Evolutionary conservation across 148 eudicot genomes (phyloP), one percentile per base, ranked within the genome.

Genomic region (Vaccinium darrowii): DNA sequence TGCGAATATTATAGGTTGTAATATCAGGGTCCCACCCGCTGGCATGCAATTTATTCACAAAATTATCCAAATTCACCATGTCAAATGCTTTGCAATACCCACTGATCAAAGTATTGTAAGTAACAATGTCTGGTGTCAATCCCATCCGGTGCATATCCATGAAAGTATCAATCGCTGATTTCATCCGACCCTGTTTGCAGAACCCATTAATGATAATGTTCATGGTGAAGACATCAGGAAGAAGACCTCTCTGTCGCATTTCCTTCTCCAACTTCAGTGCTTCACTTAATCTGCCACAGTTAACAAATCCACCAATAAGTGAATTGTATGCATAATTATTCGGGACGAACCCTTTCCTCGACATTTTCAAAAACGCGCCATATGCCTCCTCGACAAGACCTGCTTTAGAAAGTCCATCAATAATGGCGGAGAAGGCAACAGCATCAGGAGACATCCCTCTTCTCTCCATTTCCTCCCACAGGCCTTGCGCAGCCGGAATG

Each of bases 311-410:
- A 69, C 84, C 83, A 79, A 97, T 93, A 83, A 97, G 86, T 84
- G 99, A 95, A 89, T 97, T 97, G 87, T 94, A 97, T 11, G 87
- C 88, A 81, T 90, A 95, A 79, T 97, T 97, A 87, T 95, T 97
- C 19, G 98, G 98, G n/a, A 89, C 90, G 54, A 91, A 83, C 36
- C 98, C 93, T 91, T 88, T 91, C 78, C 54, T 82, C 65, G 80
- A 85, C 99, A 95, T 95, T 87, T 94, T 90, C 30, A 82, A 7
- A 62, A 95, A 94, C 76, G 71, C 84, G 54, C 80, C 67, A 80
- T 88, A 83, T 62, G 98, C 99, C 85, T 95, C 94, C 69, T 94
- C 91, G 87, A 92, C 79, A 58, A 86, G 84, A 77, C 94, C 98
- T 77, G 92, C 92, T 89, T 89, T 93, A 47, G 93, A 90, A 43